Base-by-base conservation (phyloP, 2,329 filamentous ascomycete species). In the Pseudogymnoascus sp. region DNA sequence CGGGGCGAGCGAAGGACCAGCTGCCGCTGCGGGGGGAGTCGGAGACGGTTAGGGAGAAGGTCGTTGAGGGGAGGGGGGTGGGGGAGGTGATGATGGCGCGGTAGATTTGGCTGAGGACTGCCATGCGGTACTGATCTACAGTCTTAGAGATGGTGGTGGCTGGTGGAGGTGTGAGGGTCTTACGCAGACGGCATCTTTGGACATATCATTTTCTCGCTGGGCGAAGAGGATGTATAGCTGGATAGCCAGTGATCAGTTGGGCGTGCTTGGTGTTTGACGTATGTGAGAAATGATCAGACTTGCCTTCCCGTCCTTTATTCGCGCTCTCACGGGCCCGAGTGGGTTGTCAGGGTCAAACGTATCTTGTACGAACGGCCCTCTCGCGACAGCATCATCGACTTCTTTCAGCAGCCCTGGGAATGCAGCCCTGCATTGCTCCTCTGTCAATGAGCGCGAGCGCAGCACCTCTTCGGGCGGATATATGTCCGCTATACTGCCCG, bases 61-160 rank as follows among this genome's bases (percentile, higher is more conserved):
- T 73, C 26, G 80, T 81, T 70, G 84, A 75, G 4, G 82, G 81
- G 2, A 82, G 67, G 0, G 74, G 74, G 4, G 75, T 71, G 0
- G 81, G 80, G 6, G 79, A 78, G 10, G 83, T 80, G 31, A 79
- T 67, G 11, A 85, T 70, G 4, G 82, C 81, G 64, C 79, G 78
- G 69, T 84, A 74, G 66, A 86, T 76, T 66, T 82, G 79, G 69
- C 82, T 78, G 0, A 85, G 76, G 8, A 79, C 77, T n/a, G 82
- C 80, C 38, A 75, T 76, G 60, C 80, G 78, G 65, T 81, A 80
- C 72, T 79, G 62, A 6, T 11, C 10, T 11, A 29, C 16, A 8
- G 38, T 29, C 16, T 64, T 66, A 71, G 67, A 71, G 64, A 70
- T 56, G 29, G 16, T 31, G 40, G 0, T 10, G 8, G n/a, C 14